phyloP scores from a whole-genome alignment of 1,139 yeast genomes.

The Suhomyces maxii region DNA sequence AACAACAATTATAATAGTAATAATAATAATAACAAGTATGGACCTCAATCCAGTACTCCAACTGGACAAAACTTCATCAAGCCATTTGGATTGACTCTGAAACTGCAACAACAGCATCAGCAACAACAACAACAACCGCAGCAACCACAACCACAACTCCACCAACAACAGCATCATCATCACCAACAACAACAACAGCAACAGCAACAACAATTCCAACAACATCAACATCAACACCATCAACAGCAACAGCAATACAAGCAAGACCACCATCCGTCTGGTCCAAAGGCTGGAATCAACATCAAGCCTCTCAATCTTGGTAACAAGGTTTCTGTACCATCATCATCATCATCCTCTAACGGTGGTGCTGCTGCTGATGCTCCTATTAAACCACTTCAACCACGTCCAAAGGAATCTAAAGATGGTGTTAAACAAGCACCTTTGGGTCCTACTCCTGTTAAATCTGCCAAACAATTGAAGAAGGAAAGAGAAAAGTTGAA shows the following conservation, averaged over 20 bases:
- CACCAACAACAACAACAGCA: background rate
- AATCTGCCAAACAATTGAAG: slow-evolving; percentile 49
- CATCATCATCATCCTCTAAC: background rate
- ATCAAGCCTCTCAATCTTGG: slow-evolving; percentile 11
- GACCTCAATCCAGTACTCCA: slow-evolving; percentile 13
- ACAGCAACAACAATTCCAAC: slow-evolving; percentile 7
- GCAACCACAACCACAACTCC: background rate
- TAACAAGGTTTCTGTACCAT: background rate
- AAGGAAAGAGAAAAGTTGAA: slow-evolving; percentile 72
- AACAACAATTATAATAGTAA: slow-evolving; percentile 6
- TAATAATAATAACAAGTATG: slow-evolving; percentile 12
- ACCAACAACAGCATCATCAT: background rate
- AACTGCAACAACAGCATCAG: slow-evolving; percentile 10
- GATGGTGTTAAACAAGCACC: slow-evolving; percentile 8
- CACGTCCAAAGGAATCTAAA: slow-evolving; percentile 15
- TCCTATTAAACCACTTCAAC: slow-evolving; percentile 23
- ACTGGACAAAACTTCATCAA: slow-evolving; percentile 14
- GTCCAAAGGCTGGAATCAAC: slow-evolving; percentile 7
- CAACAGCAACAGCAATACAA: background rate
- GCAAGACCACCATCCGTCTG: slow-evolving; percentile 4
- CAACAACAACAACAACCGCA: slow-evolving; percentile 8
- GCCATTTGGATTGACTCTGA: slow-evolving; percentile 14
- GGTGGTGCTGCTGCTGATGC: slow-evolving; percentile 7
- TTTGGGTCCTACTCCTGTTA: slow-evolving; percentile 23
- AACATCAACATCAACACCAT: slow-evolving; percentile 4